A percentile compares a stretch with the other conserved stretches of the same genome.
phyloP scores from a whole-genome alignment of 1,284 basidiomycete genomes.

The Sphaerobolus stellatus region DNA sequence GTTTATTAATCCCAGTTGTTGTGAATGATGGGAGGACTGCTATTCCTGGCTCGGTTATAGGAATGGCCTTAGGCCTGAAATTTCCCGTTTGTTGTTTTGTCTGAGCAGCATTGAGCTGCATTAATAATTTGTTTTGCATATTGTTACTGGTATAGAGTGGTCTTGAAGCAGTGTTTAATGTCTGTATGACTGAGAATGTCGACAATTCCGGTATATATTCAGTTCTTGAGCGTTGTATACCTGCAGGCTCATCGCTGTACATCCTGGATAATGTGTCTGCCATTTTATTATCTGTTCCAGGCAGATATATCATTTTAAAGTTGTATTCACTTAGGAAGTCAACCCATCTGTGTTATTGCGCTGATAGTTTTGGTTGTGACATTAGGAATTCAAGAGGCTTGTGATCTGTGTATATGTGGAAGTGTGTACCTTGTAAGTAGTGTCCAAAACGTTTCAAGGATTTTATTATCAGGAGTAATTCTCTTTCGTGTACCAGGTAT shows the following conservation, averaged over 20 bases:
- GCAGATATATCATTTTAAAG: slow-evolving; percentile 33
- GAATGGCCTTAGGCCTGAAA: no score
- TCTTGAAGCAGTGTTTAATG: no score
- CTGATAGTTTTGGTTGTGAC: slow-evolving; percentile 33
- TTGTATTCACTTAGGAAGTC: slow-evolving; percentile 33
- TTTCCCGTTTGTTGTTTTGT: no score
- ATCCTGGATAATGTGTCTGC: slow-evolving; percentile 16
- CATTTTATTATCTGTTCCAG: slow-evolving; percentile 20
- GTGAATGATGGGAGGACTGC: no score
- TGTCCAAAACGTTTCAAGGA: slow-evolving; percentile 20
- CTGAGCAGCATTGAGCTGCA: no score
- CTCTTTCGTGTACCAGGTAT: slow-evolving; percentile 30
- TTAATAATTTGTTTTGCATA: no score
- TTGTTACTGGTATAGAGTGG: no score
- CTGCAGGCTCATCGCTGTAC: slow-evolving; percentile 15
- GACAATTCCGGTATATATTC: slow-evolving; percentile 16
- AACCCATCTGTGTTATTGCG: slow-evolving; percentile 31
- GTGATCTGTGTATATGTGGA: slow-evolving; percentile 36
- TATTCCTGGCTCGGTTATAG: no score
- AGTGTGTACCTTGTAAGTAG: slow-evolving; percentile 28
- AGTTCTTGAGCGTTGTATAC: background rate
- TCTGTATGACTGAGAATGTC: no score
- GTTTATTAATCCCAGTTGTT: no score
- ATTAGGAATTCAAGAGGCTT: slow-evolving; percentile 30
- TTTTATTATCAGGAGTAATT: slow-evolving; percentile 26